A percentile compares a stretch with the other conserved stretches of the same genome.
These are phyloP conservation scores for Tulasnella sp. DNA, from an alignment of 768 basidiomycete genomes.

Conservation along the genomic window DNA sequence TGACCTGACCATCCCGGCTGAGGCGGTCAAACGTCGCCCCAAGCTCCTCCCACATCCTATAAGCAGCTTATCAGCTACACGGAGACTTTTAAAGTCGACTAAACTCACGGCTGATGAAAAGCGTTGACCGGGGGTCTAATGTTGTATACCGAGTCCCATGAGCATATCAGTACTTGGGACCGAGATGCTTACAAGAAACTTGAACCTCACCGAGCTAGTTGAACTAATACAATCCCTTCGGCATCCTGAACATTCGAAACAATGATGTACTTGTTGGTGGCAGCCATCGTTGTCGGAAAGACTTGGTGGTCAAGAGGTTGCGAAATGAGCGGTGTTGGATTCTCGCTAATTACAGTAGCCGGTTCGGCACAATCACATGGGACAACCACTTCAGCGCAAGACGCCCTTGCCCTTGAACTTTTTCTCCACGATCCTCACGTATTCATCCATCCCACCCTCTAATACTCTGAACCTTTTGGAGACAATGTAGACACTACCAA, in stretches of 20 bases:
- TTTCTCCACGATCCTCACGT: slow-evolving; percentile 18
- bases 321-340: not conserved
- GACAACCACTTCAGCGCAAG: not conserved
- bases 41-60: slow-evolving; percentile 68
- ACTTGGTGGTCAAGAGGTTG: not conserved
- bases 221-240: slow-evolving; percentile 37
- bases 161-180: not conserved
- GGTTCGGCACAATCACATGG: not conserved
- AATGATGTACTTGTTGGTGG: slow-evolving; percentile 31
- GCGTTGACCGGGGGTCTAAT: slow-evolving; percentile 59
- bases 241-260: slow-evolving; percentile 30
- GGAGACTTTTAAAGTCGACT: not conserved
- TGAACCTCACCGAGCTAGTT: slow-evolving; percentile 33
- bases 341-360: not conserved
- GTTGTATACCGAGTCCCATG: not conserved
- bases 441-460: slow-evolving; percentile 16
- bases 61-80: not conserved
- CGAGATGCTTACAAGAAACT: not conserved
- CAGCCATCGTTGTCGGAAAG: slow-evolving; percentile 6
- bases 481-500: slow-evolving; percentile 13
- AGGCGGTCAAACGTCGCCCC: slow-evolving; percentile 53
- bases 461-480: slow-evolving; percentile 15
- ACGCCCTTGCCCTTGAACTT: not conserved
- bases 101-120: slow-evolving; percentile 43
- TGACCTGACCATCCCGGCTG: slow-evolving; percentile 46